Evolutionary conservation across 2,329 filamentous ascomycete genomes (phyloP).

Genomic region (Phialocephala sp.): DNA sequence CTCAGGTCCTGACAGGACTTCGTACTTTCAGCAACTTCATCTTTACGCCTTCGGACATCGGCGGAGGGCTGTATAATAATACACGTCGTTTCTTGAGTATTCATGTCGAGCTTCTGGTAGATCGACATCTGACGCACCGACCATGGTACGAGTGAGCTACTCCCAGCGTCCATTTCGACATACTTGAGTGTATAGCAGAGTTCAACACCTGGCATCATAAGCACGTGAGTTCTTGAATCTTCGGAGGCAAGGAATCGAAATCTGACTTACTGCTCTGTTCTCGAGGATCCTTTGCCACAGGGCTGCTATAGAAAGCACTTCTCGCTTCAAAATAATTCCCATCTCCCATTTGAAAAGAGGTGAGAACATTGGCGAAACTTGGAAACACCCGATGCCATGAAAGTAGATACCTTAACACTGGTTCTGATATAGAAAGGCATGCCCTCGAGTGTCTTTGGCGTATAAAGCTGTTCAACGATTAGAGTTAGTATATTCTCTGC

Average conservation of each 20-base stretch:
- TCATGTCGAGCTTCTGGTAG: constrained; percentile 1
- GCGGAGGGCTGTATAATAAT: neutral
- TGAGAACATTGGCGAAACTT: neutral
- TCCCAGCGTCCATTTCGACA: neutral
- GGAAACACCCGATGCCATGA: neutral
- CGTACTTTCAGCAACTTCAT: neutral
- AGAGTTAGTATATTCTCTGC: neutral
- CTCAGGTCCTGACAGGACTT: neutral
- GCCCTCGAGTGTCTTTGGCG: neutral
- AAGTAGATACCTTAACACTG: neutral
- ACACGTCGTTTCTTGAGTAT: neutral
- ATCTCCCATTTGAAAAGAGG: neutral
- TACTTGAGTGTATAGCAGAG: constrained; percentile 1
- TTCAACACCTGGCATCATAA: neutral
- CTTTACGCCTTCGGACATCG: constrained; percentile 3
- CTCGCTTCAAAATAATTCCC: neutral
- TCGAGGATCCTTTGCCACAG: neutral
- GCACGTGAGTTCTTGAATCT: neutral
- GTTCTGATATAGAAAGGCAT: neutral
- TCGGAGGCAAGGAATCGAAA: neutral
- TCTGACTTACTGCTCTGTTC: neutral
- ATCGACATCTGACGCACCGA: neutral
- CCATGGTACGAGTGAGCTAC: neutral
- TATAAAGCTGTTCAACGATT: neutral
- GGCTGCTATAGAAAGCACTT: neutral